Base-by-base conservation (phyloP, 2,329 filamentous ascomycete species). In the Aureobasidium uvarum region DNA sequence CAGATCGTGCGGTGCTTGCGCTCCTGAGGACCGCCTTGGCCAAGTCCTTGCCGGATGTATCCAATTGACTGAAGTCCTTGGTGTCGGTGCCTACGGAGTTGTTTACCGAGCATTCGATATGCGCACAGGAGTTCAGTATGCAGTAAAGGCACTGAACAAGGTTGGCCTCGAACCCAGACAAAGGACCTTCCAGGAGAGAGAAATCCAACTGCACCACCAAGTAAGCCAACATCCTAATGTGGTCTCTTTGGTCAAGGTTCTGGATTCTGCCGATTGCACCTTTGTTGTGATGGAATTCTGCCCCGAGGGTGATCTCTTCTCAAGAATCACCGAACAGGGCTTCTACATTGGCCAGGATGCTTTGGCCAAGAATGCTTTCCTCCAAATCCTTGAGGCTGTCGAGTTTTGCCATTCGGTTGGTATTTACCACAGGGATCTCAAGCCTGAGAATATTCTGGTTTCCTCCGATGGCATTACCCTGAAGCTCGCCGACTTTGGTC, bases 251-350 rank as follows among this genome's bases (percentile, higher is more conserved):
- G 84, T 92, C 71, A 93, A 95, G 83, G 96, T 98, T 74, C 86
- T 98, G 81, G 92, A 96, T 78, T 89, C 90, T 73, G 83, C 86
- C 67, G 92, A 97, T 77, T 97, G 92, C 84, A 96, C 93, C 69
- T 98, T 92, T 79, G 94, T 98, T 72, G 90, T 99, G 70, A 85
- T 99, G 76, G 95, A 99, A 78, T 98, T 93, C 78, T 98, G 94
- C 81, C 92, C 92, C 7, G 95, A 98, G 77, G 95, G 95, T 74
- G 95, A 99, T 77, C 81, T 99, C 69, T 99, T 99, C 80, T 89
- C 90, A 77, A 97, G 96, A 81, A 99, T 99, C 79, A 98, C 95
- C 68, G 94, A 98, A 79, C 87, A 90, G 74, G 91, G 92, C 75
- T 91, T 91, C 77, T 99, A 96, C 77, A 88, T 96, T 72, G 91